phyloP scores from a whole-genome alignment of 2,329 filamentous ascomycete genomes.

The Gliomastix tumulicola region DNA sequence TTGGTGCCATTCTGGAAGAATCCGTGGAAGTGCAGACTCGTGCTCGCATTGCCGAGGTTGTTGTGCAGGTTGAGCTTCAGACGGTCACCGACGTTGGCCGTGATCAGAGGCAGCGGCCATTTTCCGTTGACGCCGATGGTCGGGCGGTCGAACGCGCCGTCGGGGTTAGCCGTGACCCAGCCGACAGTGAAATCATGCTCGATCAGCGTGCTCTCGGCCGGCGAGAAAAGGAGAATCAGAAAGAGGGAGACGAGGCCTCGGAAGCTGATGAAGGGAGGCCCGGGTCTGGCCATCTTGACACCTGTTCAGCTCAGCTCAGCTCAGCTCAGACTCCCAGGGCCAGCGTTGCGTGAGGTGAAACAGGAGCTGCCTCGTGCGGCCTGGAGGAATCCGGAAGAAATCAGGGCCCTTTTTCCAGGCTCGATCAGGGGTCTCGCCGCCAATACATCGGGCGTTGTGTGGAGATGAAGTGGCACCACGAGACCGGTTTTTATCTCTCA shows the following conservation, averaged over 20 bases:
- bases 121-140: constrained; percentile 70
- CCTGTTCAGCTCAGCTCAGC: too few species aligned
- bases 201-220: constrained; percentile 39
- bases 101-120: constrained; percentile 66
- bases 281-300: too few species aligned
- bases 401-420: too few species aligned
- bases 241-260: not conserved
- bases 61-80: constrained; percentile 54
- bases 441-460: too few species aligned
- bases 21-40: constrained; percentile 57
- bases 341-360: too few species aligned
- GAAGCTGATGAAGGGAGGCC: too few species aligned
- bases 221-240: not conserved
- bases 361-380: too few species aligned
- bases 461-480: too few species aligned
- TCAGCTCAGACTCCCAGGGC: too few species aligned
- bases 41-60: constrained; percentile 50
- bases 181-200: constrained; percentile 62
- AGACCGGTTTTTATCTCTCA: too few species aligned
- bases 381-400: too few species aligned
- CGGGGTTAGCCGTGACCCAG: constrained; percentile 68
- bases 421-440: too few species aligned
- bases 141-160: constrained; percentile 56
- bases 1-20: constrained; percentile 48
- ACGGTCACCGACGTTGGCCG: constrained; percentile 55